Conservation (phyloP, 2,329 filamentous ascomycete genomes). For the Sporothrix brasiliensis region DNA sequence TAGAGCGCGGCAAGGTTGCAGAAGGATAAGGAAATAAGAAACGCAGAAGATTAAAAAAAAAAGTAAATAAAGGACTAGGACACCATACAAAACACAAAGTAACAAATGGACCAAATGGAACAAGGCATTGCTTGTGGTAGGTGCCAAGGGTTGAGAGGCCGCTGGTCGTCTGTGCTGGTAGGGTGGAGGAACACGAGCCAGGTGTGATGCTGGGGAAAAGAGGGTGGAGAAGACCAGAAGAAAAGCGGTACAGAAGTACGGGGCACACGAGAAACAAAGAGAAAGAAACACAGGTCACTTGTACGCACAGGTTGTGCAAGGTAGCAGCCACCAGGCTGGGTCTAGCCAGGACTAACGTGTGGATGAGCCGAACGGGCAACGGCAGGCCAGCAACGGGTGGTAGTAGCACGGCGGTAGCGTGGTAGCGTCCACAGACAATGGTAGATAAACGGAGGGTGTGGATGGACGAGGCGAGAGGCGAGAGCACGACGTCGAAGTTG, state of each 20-base stretch:
- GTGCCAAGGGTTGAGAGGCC: constrained; percentile 16
- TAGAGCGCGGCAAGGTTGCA: constrained; percentile 33
- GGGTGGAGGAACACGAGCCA: constrained; percentile 20
- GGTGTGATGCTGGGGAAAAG: constrained; percentile 26
- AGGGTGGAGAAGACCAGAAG: constrained; percentile 4
- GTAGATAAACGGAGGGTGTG: constrained; percentile 22
- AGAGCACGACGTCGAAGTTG: constrained; percentile 4
- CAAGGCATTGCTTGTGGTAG: constrained; percentile 17
- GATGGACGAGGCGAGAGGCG: constrained; percentile 19
- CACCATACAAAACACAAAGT: constrained; percentile 19
- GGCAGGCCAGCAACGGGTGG: constrained; percentile 26
- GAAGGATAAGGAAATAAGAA: constrained; percentile 27
- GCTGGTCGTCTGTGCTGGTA: not conserved
- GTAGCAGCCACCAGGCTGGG: constrained; percentile 25
- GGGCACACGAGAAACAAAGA: not conserved
- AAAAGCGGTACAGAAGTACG: not conserved
- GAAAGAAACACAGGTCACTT: constrained; percentile 6
- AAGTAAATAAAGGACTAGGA: constrained; percentile 15
- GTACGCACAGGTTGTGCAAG: constrained; percentile 28
- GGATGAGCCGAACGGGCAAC: constrained; percentile 25
- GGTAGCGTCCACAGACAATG: constrained; percentile 30
- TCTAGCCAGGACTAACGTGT: constrained; percentile 9
- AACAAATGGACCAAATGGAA: constrained; percentile 14
- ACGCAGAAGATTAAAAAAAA: not conserved
- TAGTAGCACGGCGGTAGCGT: constrained; percentile 32